Evolutionary conservation across 176 grass and related monocot species (phyloP).

Genomic region (barley (Hordeum vulgare)): DNA sequence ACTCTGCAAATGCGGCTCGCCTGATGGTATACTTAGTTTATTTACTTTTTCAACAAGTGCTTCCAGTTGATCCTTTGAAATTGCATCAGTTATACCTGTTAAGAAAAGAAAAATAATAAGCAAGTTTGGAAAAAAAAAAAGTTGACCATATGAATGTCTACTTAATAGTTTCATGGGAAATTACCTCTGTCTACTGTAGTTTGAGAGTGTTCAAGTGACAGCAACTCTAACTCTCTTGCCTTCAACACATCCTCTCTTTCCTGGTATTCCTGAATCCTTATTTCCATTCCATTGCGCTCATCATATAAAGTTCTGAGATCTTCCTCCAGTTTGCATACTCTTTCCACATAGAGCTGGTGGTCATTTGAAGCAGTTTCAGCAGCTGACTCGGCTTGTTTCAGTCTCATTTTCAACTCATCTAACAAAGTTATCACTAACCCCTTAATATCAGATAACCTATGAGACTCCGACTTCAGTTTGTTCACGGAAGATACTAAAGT

Average conservation of each 20-base stretch:
- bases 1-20: constrained; percentile 13
- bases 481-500: constrained; percentile 37
- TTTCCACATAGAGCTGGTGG: constrained; percentile 45
- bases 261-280: constrained; percentile 47
- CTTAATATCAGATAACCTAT: constrained; percentile 33
- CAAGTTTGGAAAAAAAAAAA: constrained; percentile 15
- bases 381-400: constrained; percentile 59
- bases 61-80: constrained; percentile 66
- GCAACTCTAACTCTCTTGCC: constrained; percentile 60
- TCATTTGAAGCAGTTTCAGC: constrained; percentile 59
- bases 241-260: constrained; percentile 42
- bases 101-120: constrained; percentile 20
- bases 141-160: not conserved
- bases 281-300: constrained; percentile 58
- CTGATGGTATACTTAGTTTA: constrained; percentile 38
- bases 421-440: constrained; percentile 25
- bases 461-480: constrained; percentile 33
- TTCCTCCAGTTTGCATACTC: constrained; percentile 54
- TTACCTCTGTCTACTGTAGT: constrained; percentile 52
- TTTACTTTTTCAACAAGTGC: constrained; percentile 75
- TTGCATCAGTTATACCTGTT: constrained; percentile 39
- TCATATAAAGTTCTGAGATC: constrained; percentile 53
- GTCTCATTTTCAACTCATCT: constrained; percentile 44
- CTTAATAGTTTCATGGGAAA: not conserved
- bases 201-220: constrained; percentile 36